Percentiles rank a stretch among this genome's conserved stretches.
Evolutionary conservation across 306 rosid genomes (phyloP).

Genomic region (Vigna nakashimae): DNA sequence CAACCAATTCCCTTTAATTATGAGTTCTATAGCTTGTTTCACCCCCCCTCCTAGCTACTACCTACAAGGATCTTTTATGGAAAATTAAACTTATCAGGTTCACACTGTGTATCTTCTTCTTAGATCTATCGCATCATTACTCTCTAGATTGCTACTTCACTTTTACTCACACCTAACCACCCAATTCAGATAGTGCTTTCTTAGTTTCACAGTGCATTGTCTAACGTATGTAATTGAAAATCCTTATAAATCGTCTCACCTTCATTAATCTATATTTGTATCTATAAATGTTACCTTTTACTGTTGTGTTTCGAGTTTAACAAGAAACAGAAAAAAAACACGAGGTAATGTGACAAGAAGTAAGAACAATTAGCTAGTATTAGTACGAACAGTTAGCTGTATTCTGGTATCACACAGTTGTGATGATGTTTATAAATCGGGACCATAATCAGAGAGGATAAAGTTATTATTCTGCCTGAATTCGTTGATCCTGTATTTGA

Average conservation of each 20-base stretch:
- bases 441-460: too few species aligned
- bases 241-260: background rate
- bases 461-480: too few species aligned
- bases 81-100: constrained; percentile 13
- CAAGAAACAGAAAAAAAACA: background rate
- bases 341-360: background rate
- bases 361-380: too few species aligned
- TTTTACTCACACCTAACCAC: constrained; percentile 30
- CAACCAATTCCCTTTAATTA: constrained; percentile 17
- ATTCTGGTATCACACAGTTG: too few species aligned
- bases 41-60: constrained; percentile 28
- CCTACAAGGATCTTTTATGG: constrained; percentile 37
- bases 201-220: constrained; percentile 14
- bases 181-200: constrained; percentile 13
- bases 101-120: constrained; percentile 41
- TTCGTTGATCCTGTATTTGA: too few species aligned
- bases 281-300: too few species aligned
- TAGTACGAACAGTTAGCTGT: too few species aligned
- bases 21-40: constrained; percentile 33
- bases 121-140: constrained; percentile 19
- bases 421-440: too few species aligned
- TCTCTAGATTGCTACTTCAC: constrained; percentile 27
- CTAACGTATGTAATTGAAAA: background rate
- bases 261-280: too few species aligned
- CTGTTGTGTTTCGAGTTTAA: too few species aligned